Evolutionary conservation across 108 stramenopile genomes (phyloP).

Genomic region (Hondaea fermentalgiana): DNA sequence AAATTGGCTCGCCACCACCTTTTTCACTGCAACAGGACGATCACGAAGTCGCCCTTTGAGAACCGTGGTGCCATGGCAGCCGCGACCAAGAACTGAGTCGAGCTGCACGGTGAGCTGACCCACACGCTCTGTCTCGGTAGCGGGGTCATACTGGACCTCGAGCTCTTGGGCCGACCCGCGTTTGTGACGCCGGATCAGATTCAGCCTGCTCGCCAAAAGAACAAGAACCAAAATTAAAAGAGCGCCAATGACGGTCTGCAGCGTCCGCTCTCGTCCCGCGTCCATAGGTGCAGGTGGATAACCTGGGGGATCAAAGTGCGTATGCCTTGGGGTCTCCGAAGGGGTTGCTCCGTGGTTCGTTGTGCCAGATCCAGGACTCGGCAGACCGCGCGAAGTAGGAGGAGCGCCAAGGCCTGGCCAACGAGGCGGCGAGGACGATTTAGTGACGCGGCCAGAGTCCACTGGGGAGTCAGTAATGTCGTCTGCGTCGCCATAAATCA

Average conservation of each 20-base stretch:
- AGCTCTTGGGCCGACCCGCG: not conserved
- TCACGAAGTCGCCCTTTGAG: not conserved
- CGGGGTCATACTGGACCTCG: not conserved
- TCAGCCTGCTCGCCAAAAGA: not conserved
- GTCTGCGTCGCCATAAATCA: not conserved
- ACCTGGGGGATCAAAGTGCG: not conserved
- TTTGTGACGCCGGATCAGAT: too few relatives aligned
- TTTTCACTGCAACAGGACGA: slow-evolving; percentile 24
- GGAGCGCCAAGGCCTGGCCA: not conserved
- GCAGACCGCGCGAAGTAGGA: not conserved
- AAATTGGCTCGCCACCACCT: not conserved
- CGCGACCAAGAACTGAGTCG: not conserved
- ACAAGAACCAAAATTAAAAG: not conserved
- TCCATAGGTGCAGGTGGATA: not conserved
- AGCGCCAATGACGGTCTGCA: not conserved
- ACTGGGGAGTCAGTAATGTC: not conserved
- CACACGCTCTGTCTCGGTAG: not conserved
- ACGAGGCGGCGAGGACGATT: not conserved
- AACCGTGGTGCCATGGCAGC: slow-evolving; percentile 21
- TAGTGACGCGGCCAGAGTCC: not conserved
- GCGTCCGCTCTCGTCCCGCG: not conserved
- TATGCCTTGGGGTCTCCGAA: not conserved
- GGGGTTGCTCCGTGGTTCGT: not conserved
- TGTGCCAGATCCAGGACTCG: not conserved
- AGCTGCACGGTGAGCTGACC: not conserved